Evolutionary conservation across 345 rosid genomes (phyloP).

Genomic region (Salix viminalis): DNA sequence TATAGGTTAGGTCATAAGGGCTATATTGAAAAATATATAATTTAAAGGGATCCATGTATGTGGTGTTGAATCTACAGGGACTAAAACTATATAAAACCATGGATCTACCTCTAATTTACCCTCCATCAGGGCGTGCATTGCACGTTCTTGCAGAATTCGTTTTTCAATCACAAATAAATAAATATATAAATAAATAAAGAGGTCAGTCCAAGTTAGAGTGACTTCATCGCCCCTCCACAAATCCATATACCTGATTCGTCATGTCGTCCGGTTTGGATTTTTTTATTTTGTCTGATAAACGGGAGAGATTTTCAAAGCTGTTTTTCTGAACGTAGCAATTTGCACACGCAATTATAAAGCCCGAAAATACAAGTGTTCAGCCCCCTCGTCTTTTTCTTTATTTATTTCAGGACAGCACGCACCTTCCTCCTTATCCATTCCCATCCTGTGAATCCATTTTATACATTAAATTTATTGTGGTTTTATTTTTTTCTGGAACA

Average conservation of each 20-base stretch:
- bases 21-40: not conserved
- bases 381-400: not conserved
- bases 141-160: not conserved
- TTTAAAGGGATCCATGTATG: not conserved
- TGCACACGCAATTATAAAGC: not conserved
- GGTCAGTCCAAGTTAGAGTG: not conserved
- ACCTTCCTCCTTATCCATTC: not conserved
- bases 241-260: not conserved
- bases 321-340: not conserved
- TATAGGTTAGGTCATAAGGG: not conserved
- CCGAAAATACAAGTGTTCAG: not conserved
- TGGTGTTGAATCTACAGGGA: too few species aligned
- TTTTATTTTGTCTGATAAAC: not conserved
- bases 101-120: not conserved
- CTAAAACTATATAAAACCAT: too few species aligned
- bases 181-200: not conserved
- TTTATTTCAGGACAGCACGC: not conserved
- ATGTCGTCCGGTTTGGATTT: conserved; percentile 12
- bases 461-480: not conserved
- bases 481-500: not conserved
- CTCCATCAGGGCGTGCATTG: not conserved
- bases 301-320: not conserved
- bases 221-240: not conserved
- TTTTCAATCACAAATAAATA: not conserved
- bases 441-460: not conserved